phyloP scores from a whole-genome alignment of 2,329 filamentous ascomycete genomes.

The Epichloe bromicola region DNA sequence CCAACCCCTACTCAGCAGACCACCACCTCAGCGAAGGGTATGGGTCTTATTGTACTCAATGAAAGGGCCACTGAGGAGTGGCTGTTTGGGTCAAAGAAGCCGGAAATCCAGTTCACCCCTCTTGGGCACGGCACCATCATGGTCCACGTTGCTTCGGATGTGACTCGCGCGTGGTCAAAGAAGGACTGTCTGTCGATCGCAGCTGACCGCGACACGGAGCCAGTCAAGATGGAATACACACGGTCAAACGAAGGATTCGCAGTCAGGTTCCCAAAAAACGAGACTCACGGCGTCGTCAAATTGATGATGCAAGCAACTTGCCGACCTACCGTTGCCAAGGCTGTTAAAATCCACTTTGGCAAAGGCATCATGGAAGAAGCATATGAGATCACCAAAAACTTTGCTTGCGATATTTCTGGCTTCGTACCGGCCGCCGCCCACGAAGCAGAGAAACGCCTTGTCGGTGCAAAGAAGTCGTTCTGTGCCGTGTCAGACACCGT shows the following conservation, averaged over 20 bases:
- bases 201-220: slow-evolving; percentile 34
- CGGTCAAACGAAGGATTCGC: slow-evolving; percentile 37
- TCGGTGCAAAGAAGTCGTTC: slow-evolving; percentile 20
- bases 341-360: slow-evolving; percentile 47
- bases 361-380: slow-evolving; percentile 31
- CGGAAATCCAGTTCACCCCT: slow-evolving; percentile 18
- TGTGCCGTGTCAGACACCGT: slow-evolving; percentile 18
- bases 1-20: slow-evolving; percentile 1
- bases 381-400: slow-evolving; percentile 29
- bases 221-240: slow-evolving; percentile 35
- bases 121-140: slow-evolving; percentile 36
- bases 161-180: slow-evolving; percentile 43
- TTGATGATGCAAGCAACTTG: slow-evolving; percentile 45
- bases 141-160: slow-evolving; percentile 35
- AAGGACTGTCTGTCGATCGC: slow-evolving; percentile 40
- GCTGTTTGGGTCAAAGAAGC: slow-evolving; percentile 21
- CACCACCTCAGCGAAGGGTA: slow-evolving; percentile 9
- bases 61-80: slow-evolving; percentile 19
- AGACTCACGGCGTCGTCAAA: slow-evolving; percentile 45
- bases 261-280: slow-evolving; percentile 37
- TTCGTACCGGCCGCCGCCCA: slow-evolving; percentile 26
- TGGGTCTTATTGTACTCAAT: slow-evolving; percentile 18
- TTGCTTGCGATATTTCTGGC: slow-evolving; percentile 29
- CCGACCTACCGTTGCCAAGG: slow-evolving; percentile 48
- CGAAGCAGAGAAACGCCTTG: slow-evolving; percentile 24